These are phyloP conservation scores for Scenedesmus sp. DNA, from an alignment of 163 green algal species.

Conservation along the genomic window DNA sequence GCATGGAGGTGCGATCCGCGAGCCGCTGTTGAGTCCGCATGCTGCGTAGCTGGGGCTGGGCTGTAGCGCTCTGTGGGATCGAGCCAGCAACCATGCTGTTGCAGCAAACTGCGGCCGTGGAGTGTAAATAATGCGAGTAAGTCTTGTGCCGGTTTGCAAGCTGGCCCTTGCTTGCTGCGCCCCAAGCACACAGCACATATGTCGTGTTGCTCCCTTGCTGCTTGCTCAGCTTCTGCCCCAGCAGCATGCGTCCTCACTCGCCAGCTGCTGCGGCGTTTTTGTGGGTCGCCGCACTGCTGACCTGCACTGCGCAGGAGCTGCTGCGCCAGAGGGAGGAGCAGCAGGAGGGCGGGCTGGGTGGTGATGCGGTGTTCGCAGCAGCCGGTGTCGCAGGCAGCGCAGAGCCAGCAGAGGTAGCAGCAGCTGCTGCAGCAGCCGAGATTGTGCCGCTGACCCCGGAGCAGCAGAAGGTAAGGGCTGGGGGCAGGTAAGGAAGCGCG, in stretches of 20 bases:
- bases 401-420: not conserved
- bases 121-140: too few relatives aligned
- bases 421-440: constrained; percentile 2
- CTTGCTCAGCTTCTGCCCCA: too few relatives aligned
- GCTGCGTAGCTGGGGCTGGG: too few relatives aligned
- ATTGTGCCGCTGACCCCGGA: not conserved
- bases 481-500: not conserved
- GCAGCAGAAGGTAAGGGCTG: constrained; percentile 16
- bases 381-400: not conserved
- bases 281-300: not conserved
- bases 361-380: constrained; percentile 1
- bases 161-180: too few relatives aligned
- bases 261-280: not conserved
- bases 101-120: too few relatives aligned
- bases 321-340: constrained; percentile 30
- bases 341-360: not conserved
- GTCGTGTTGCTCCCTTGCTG: too few relatives aligned
- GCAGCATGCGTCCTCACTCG: too few relatives aligned
- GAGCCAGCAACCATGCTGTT: too few relatives aligned
- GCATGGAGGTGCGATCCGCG: constrained; percentile 44
- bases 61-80: not conserved
- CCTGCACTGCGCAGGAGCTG: constrained; percentile 2
- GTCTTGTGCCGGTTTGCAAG: too few relatives aligned
- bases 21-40: too few relatives aligned
- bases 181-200: too few relatives aligned